Evolutionary conservation across 2,329 filamentous ascomycete genomes (phyloP).

Genomic region (Lecanicillium sp.): DNA sequence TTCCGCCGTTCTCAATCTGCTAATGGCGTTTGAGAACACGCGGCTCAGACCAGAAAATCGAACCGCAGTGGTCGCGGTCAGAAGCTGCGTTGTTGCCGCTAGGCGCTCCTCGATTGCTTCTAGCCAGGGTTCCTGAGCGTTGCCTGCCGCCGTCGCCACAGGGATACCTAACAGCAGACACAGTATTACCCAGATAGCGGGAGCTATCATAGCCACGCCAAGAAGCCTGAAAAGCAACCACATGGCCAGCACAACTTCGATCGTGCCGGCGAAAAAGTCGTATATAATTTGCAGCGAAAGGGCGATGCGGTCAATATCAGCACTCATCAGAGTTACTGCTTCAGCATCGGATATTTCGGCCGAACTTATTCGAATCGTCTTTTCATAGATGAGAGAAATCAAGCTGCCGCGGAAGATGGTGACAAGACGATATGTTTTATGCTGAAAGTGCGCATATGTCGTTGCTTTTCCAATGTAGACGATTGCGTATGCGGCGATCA

Average conservation of each 20-base stretch:
- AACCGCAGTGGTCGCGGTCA: conserved; percentile 29
- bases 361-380: conserved; percentile 27
- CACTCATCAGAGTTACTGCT: conserved; percentile 1
- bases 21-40: conserved; percentile 22
- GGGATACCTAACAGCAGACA: conserved; percentile 13
- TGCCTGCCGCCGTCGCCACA: conserved; percentile 13
- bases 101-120: conserved; percentile 19
- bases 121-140: conserved; percentile 17
- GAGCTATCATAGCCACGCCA: conserved; percentile 14
- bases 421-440: neutral
- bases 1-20: conserved; percentile 26
- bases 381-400: conserved; percentile 39
- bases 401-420: conserved; percentile 14
- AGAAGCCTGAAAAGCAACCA: conserved; percentile 23
- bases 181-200: conserved; percentile 14
- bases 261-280: conserved; percentile 20
- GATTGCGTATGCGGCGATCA: conserved; percentile 20
- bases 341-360: conserved; percentile 3
- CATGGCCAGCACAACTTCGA: conserved; percentile 26
- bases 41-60: conserved; percentile 33
- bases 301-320: conserved; percentile 1
- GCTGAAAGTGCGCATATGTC: neutral
- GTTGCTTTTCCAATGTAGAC: conserved; percentile 1
- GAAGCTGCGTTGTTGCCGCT: conserved; percentile 14
- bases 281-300: neutral